Evolutionary conservation across 1,284 basidiomycete genomes (phyloP), one percentile per base, ranked within the genome.

Genomic region (Heterobasidion irregulare): DNA sequence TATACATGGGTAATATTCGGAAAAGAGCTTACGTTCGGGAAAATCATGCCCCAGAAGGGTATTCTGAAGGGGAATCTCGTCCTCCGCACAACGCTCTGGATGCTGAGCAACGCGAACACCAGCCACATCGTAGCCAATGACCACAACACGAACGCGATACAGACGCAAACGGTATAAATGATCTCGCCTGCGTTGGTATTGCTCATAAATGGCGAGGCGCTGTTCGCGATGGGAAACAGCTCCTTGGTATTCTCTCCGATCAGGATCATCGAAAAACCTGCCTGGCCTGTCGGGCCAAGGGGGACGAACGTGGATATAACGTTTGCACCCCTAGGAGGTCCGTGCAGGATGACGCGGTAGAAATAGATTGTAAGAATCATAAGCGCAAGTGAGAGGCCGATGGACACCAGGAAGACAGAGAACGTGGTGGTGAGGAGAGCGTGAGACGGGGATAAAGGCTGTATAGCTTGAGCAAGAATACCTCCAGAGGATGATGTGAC

Each of bases 401-500:
- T 72, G 55, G 74, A 61, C 53, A 77, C 64, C 33, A 74, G 53
- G 48, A 54, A 41, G 15, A 44, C 35, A 44, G 74, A 78, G 43
- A 78, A 68, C 13, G 75, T 65, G 26, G 81, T 59, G 6, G 86
- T 87, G 33, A 84, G 63, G 33, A 82, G 67, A 0, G 85, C 84
- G 57, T 79, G 73, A 0, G 66, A 57, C 0, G 72, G 66, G 33
- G 77, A 76, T 60, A 77, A 75, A 10, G 70, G 57, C 13, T 70
- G 58, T 8, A 89, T 64, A 2, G 78, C 70, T 4, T 71, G 61
- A 1, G 83, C 78, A 6, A 91, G 69, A 47, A 85, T 66, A 0
- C 77, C 82, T 1, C 89, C 89, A 0, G 83, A 74, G 1, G 86
- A 82, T 0, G 85, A 75, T 0, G 78, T 79, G 63, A 92, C 89